These are phyloP conservation scores for Amphichorda felina DNA, from an alignment of 2,329 filamentous ascomycete species.

Conservation along the genomic window DNA sequence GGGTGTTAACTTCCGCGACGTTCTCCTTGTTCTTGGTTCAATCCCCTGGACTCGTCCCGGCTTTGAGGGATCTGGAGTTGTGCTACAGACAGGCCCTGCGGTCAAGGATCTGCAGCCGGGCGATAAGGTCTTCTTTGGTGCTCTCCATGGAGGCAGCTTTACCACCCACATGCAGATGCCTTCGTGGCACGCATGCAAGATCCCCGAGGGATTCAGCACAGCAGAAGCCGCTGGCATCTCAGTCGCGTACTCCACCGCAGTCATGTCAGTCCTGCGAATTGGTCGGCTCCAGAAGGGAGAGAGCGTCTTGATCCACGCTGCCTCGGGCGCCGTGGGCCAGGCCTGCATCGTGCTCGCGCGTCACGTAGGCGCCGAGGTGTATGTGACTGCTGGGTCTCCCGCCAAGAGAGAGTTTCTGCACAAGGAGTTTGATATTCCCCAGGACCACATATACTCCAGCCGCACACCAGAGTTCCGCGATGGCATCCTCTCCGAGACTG, in stretches of 20 bases:
- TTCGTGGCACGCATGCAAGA: neutral
- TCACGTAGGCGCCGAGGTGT: slow-evolving; percentile 10
- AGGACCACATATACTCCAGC: slow-evolving; percentile 15
- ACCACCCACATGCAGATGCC: slow-evolving; percentile 9
- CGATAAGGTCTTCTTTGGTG: slow-evolving; percentile 12
- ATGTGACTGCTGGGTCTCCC: slow-evolving; percentile 13
- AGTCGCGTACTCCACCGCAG: slow-evolving; percentile 5
- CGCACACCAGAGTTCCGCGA: slow-evolving; percentile 12
- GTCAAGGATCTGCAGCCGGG: slow-evolving; percentile 7
- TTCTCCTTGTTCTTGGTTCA: slow-evolving; percentile 20
- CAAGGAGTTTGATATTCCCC: slow-evolving; percentile 14
- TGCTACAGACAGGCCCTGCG: slow-evolving; percentile 9
- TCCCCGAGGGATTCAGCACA: slow-evolving; percentile 5
- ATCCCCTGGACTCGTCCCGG: slow-evolving; percentile 24
- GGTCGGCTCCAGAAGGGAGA: slow-evolving; percentile 17
- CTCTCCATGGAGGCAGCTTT: slow-evolving; percentile 10
- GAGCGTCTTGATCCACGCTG: slow-evolving; percentile 16
- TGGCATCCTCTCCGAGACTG: slow-evolving; percentile 12
- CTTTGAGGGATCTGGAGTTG: slow-evolving; percentile 9
- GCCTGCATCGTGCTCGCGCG: slow-evolving; percentile 12
- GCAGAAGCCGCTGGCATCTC: slow-evolving; percentile 13
- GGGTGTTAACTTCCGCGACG: slow-evolving; percentile 15
- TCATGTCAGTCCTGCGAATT: slow-evolving; percentile 6
- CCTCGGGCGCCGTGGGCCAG: slow-evolving; percentile 14
- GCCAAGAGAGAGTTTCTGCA: slow-evolving; percentile 15